Conservation (phyloP, 129 eudicot species). For the Helianthus tuberosus region DNA sequence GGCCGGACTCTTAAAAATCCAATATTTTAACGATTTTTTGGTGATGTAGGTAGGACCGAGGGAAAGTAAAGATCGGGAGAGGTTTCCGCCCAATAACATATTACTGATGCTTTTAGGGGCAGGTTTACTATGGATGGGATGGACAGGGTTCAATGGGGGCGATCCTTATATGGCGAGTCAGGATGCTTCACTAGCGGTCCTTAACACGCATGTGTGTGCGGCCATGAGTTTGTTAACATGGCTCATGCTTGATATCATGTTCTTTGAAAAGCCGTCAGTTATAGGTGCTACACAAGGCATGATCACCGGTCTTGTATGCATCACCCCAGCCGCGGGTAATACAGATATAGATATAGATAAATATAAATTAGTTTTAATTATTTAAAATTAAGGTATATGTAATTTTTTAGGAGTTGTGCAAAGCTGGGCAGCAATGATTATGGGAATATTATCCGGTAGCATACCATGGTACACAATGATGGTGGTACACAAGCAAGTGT, state of each 20-base stretch:
- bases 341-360: background rate
- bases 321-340: constrained; percentile 88
- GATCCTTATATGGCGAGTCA: constrained; percentile 78
- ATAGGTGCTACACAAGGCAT: constrained; percentile 87
- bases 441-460: constrained; percentile 74
- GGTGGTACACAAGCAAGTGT: constrained; percentile 69
- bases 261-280: constrained; percentile 77
- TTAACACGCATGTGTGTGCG: constrained; percentile 78
- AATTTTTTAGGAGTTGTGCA: constrained; percentile 64
- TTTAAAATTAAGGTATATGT: background rate
- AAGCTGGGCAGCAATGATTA: constrained; percentile 79
- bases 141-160: constrained; percentile 91
- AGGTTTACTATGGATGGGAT: constrained; percentile 87
- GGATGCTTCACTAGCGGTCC: constrained; percentile 79
- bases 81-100: constrained; percentile 87
- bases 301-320: constrained; percentile 82
- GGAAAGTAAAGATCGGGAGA: constrained; percentile 56
- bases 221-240: constrained; percentile 80
- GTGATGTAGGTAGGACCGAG: constrained; percentile 71
- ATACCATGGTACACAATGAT: constrained; percentile 90
- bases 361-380: background rate
- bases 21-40: background rate
- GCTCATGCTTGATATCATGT: constrained; percentile 68
- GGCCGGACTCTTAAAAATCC: no score
- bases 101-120: constrained; percentile 81